A percentile compares a stretch with the other conserved stretches of the same genome.
phyloP scores from a whole-genome alignment of 805 yeast species.

The Saturnispora bothae region DNA sequence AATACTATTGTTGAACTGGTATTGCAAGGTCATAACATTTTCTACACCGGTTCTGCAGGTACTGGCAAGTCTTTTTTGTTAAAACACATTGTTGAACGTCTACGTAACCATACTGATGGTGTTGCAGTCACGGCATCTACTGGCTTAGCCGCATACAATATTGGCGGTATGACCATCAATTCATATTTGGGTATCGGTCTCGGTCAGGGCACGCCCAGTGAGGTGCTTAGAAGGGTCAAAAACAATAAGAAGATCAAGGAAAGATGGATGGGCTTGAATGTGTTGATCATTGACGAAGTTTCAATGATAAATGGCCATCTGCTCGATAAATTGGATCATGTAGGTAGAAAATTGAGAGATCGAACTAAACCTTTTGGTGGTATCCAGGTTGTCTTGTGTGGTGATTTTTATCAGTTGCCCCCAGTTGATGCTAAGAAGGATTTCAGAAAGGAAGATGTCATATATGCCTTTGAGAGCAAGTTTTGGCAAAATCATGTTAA shows the following conservation, averaged over 20 bases:
- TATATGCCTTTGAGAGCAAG: slow-evolving; percentile 55
- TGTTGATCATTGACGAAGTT: slow-evolving; percentile 65
- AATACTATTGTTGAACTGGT: slow-evolving; percentile 53
- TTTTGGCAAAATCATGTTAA: slow-evolving; percentile 53
- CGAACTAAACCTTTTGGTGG: slow-evolving; percentile 61
- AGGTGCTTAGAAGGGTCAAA: slow-evolving; percentile 41
- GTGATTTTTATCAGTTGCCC: slow-evolving; percentile 77
- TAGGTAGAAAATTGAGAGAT: slow-evolving; percentile 43
- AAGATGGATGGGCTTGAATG: slow-evolving; percentile 49
- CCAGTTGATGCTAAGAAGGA: slow-evolving; percentile 37
- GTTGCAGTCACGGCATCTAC: slow-evolving; percentile 81
- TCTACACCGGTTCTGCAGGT: slow-evolving; percentile 97
- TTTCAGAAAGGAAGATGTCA: slow-evolving; percentile 22
- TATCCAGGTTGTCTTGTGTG: slow-evolving; percentile 63
- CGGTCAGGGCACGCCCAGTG: slow-evolving; percentile 43
- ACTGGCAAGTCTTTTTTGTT: slow-evolving; percentile 94
- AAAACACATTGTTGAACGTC: slow-evolving; percentile 44
- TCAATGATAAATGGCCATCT: slow-evolving; percentile 70
- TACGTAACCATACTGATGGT: slow-evolving; percentile 38
- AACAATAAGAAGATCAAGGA: slow-evolving; percentile 37
- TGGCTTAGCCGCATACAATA: slow-evolving; percentile 73
- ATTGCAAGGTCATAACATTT: slow-evolving; percentile 53
- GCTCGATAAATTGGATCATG: slow-evolving; percentile 50
- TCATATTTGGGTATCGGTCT: slow-evolving; percentile 72
- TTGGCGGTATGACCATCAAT: slow-evolving; percentile 71